Conservation (phyloP, 176 grass and related monocot species). For the Elymus sibiricus region DNA sequence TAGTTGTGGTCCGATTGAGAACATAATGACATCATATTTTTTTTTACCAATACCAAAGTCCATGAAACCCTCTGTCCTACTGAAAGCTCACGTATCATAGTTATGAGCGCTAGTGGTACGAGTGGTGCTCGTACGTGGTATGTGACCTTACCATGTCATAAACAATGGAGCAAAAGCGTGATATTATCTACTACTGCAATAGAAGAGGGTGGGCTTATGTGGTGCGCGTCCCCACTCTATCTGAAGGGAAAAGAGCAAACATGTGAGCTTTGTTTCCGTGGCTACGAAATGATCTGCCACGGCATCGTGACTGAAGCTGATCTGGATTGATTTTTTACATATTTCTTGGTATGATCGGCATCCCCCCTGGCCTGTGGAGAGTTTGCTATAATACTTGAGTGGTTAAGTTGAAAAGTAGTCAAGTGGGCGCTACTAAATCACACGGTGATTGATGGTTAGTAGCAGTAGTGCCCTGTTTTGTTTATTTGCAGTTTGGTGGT, state of each 20-base stretch:
- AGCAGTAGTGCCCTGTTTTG: not conserved
- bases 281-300: not conserved
- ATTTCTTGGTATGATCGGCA: too few relatives aligned
- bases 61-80: not conserved
- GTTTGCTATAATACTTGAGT: not conserved
- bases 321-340: too few relatives aligned
- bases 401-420: not conserved
- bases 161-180: not conserved
- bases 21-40: too few relatives aligned
- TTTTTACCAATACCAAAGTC: too few relatives aligned
- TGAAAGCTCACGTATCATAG: not conserved
- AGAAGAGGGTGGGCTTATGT: not conserved
- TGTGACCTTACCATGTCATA: not conserved
- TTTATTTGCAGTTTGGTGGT: not conserved
- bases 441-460: not conserved
- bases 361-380: not conserved
- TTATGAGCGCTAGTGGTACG: not conserved
- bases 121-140: not conserved
- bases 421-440: not conserved
- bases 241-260: not conserved
- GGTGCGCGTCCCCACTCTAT: not conserved
- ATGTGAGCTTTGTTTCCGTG: not conserved
- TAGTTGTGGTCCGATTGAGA: too few relatives aligned
- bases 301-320: not conserved
- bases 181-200: not conserved